Evolutionary conservation across 202 grass and related monocot genomes (phyloP), one percentile per base, ranked within the genome.

Genomic region (Carex arenaria): DNA sequence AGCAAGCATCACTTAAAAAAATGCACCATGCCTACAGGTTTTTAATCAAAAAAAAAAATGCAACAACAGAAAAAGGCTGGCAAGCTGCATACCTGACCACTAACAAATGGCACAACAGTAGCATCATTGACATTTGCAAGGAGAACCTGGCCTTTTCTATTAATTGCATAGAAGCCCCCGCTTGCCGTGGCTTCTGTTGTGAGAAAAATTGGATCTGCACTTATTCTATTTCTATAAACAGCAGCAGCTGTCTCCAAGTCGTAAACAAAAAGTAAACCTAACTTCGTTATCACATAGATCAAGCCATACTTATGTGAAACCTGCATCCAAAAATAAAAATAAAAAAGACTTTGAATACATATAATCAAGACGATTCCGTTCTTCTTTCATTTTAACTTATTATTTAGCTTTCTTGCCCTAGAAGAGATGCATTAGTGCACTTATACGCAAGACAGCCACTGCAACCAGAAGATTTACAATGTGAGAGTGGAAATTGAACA

Each of bases 81-180:
- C 61, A 53, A 72, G 71, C 85, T 0, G 59, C 83, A 85, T 87
- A 98, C 95, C 77, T 95, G 95, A 34, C 90, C 86, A 60, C 92
- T 93, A 47, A 98, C 85, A 60, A 93, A 95, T 69, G 95, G 89
- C n/a, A 98, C 91, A 65, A 98, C 80, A 61, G 92, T 95, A 86
- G 95, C 89, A 64, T 98, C 95, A 89, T 98, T 98, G 79, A 98
- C 95, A 26, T 92, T 98, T 36, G 95, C 95, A 72, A 91, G 92
- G 68, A 98, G 89, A 87, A 98, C 92, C 86, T 98, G 95, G n/a
- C 95, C 95, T 85, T 67, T 90, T 78, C 92, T 95, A 85, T 95
- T 98, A 72, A 98, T 84, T 61, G 95, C 92, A 90, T 98, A 98
- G 90, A 98, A 98, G 42, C 95, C 95, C 86, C 95, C 95, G 74